phyloP scores from a whole-genome alignment of 768 basidiomycete genomes.

The Stropharia rugosoannulata region DNA sequence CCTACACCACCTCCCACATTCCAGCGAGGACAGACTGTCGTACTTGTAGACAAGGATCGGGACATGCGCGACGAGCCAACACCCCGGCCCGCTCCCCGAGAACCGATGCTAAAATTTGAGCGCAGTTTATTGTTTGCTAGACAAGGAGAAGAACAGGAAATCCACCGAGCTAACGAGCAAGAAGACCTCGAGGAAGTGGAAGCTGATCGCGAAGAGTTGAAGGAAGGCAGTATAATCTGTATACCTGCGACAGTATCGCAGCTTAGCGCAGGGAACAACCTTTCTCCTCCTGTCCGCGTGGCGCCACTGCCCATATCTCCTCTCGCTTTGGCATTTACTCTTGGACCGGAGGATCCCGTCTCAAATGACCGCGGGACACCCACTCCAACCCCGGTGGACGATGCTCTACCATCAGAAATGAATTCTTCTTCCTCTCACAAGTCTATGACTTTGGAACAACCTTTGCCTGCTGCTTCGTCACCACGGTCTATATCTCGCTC shows the following conservation, averaged over 20 bases:
- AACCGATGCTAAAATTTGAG: conserved; percentile 22
- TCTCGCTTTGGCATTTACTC: conserved; percentile 14
- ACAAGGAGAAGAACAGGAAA: conserved; percentile 8
- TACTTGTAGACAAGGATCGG: conserved; percentile 7
- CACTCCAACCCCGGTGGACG: conserved; percentile 14
- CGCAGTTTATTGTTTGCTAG: conserved; percentile 14
- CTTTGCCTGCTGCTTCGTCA: background rate
- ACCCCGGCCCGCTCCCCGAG: conserved; percentile 25
- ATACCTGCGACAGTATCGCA: conserved; percentile 12
- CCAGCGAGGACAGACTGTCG: conserved; percentile 16
- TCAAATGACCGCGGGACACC: conserved; percentile 13
- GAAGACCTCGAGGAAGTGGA: conserved; percentile 6
- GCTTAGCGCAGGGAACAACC: background rate
- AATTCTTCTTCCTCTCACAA: background rate
- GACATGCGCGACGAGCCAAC: conserved; percentile 20
- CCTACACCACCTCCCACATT: conserved; percentile 24
- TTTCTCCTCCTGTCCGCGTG: conserved; percentile 1
- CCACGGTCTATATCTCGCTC: conserved; percentile 1
- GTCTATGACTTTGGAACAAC: background rate
- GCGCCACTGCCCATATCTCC: conserved; percentile 13
- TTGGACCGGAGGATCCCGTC: conserved; percentile 4
- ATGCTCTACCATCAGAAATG: background rate
- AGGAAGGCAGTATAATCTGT: conserved; percentile 22
- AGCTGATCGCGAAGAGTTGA: conserved; percentile 21
- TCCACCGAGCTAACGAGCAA: background rate